Base-by-base conservation (phyloP, 805 yeast genomes). In the Starmera caribaea region DNA sequence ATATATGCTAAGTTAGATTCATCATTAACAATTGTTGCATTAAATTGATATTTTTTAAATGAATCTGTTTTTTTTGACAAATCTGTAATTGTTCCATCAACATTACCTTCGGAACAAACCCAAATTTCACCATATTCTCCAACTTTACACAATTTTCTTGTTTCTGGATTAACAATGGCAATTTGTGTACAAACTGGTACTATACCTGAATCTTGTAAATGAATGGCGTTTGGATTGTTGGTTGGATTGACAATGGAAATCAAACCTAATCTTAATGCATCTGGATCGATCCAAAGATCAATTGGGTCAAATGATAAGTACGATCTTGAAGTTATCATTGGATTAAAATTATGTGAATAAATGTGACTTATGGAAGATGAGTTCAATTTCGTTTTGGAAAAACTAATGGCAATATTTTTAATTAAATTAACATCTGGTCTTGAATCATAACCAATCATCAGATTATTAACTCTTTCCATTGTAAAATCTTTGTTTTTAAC, bases 41-140 rank as follows among this genome's bases (percentile, higher is more conserved):
- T 59, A 47, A 84, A 76, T 46, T 83, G 83, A 9, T 49, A 45
- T 29, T 52, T 53, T 16, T 47, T 50, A 42, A 44, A 51, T 7
- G 49, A 37, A 10, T 34, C 40, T 9, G 28, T 36, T 16, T 66
- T 65, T 10, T 63, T 58, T 6, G 66, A 67, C 46, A 79, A 74
- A 11, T 63, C 59, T 45, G 79, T 83, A 9, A 69, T 65, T 1
- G 68, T 69, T 2, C 76, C 66, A 26, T 68, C 66, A 26, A 78
- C 81, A 49, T 82, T 88, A 1, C 90, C 95, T 46, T 87, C 95
- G 1, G 95, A 83, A 46, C 84, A 76, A 2, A 90, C 94, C 97
- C 97, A 92, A 32, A 92, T 87, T 61, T 92, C 99, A 29, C 99
- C 99, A 58, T 76, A 79, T 58, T 92, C 98, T 8, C 97, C 97